A percentile compares a stretch with the other conserved stretches of the same genome.
Conservation (phyloP, 2,329 filamentous ascomycete species). For the Hymenoscyphus salicellus region DNA sequence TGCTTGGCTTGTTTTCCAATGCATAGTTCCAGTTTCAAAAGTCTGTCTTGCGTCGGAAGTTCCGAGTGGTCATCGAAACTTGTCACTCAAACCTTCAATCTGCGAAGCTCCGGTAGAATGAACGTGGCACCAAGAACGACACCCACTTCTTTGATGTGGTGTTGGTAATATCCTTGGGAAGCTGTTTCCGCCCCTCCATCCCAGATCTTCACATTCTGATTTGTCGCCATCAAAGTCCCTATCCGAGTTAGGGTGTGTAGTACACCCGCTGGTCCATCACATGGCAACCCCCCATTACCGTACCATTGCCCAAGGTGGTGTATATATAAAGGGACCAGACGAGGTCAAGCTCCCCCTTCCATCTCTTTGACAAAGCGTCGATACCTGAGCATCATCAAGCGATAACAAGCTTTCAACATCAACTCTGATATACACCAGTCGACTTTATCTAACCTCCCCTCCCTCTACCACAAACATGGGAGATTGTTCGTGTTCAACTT, state of each 20-base stretch:
- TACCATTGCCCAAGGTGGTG: background rate
- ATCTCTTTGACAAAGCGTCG: background rate
- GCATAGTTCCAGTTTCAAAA: background rate
- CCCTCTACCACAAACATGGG: conserved; percentile 1
- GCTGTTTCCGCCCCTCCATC: background rate
- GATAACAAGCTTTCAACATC: background rate
- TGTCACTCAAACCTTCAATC: background rate
- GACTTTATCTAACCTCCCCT: background rate
- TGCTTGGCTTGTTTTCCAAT: background rate
- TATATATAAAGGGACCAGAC: background rate
- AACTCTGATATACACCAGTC: background rate
- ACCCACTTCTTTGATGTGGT: background rate
- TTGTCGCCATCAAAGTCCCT: background rate
- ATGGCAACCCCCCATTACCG: background rate
- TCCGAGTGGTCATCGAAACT: background rate
- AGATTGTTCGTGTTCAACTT: conserved; percentile 10
- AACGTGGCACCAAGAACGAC: background rate
- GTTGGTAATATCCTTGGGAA: background rate
- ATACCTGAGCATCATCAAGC: background rate
- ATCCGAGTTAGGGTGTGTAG: background rate
- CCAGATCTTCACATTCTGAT: background rate
- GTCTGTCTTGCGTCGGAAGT: background rate
- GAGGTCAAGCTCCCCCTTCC: background rate
- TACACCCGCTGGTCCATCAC: background rate
- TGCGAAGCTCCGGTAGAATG: background rate